A percentile compares a stretch with the other conserved stretches of the same genome.
phyloP scores from a whole-genome alignment of 805 yeast species.

The Spathaspora girioi region DNA sequence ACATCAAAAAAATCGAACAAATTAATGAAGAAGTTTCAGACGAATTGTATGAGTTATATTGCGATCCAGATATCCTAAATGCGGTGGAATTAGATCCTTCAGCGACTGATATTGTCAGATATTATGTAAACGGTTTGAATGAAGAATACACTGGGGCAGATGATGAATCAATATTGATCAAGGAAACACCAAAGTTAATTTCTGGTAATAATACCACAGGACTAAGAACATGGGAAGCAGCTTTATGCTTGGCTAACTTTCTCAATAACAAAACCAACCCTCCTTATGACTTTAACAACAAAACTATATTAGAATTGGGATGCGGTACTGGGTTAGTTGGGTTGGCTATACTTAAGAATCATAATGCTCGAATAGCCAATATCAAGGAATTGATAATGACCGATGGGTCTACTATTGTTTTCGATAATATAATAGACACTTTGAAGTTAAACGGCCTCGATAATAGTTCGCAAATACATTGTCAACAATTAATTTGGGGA shows the following conservation, averaged over 20 bases:
- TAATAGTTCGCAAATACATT: background rate
- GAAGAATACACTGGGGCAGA: conserved; percentile 7
- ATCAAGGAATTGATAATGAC: conserved; percentile 43
- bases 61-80: conserved; percentile 27
- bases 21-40: conserved; percentile 30
- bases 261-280: conserved; percentile 19
- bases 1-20: conserved; percentile 33
- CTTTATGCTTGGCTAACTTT: conserved; percentile 59
- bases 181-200: conserved; percentile 61
- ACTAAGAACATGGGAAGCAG: conserved; percentile 91
- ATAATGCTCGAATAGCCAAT: conserved; percentile 10
- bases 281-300: conserved; percentile 14
- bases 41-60: conserved; percentile 41
- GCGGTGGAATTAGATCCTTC: conserved; percentile 33
- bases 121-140: conserved; percentile 22
- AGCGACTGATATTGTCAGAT: conserved; percentile 34
- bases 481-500: conserved; percentile 57
- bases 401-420: conserved; percentile 62
- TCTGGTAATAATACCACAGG: conserved; percentile 87
- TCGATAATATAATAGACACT: conserved; percentile 45
- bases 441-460: conserved; percentile 40
- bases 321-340: conserved; percentile 88
- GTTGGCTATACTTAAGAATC: conserved; percentile 33
- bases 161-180: conserved; percentile 30
- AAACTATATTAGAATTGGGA: conserved; percentile 66